Conservation (phyloP, 2,329 filamentous ascomycete species). For the Sclerotinia trifoliorum region DNA sequence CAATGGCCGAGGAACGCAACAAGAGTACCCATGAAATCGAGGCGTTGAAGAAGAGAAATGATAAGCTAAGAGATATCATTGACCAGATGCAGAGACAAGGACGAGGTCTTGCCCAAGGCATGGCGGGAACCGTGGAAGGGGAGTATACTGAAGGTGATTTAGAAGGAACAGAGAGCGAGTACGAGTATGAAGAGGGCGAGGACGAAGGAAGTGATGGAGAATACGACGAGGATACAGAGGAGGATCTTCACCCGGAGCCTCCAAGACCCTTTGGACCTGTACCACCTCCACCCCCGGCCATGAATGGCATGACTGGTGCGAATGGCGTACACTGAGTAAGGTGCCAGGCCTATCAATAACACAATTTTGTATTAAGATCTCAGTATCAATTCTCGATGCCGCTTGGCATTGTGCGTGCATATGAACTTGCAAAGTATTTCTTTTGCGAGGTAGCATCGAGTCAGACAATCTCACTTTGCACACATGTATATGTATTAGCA, state of each 20-base stretch:
- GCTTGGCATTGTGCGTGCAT: slow-evolving; percentile 7
- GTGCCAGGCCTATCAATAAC: slow-evolving; percentile 3
- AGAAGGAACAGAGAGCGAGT: slow-evolving; percentile 61
- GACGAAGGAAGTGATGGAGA: slow-evolving; percentile 46
- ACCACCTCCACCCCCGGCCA: slow-evolving; percentile 36
- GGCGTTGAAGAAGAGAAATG: slow-evolving; percentile 72
- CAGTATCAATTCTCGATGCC: neutral
- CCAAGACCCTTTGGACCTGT: slow-evolving; percentile 39
- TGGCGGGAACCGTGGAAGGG: slow-evolving; percentile 58
- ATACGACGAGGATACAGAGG: slow-evolving; percentile 48
- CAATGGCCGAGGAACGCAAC: slow-evolving; percentile 92
- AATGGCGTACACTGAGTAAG: slow-evolving; percentile 20
- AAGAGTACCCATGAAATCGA: slow-evolving; percentile 74
- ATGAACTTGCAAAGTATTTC: neutral
- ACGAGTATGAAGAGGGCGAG: slow-evolving; percentile 62
- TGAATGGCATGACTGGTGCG: slow-evolving; percentile 30
- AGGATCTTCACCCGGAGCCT: slow-evolving; percentile 38
- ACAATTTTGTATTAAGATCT: slow-evolving; percentile 21
- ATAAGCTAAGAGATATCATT: slow-evolving; percentile 91
- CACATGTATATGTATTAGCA: slow-evolving; percentile 23
- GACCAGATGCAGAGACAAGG: slow-evolving; percentile 96
- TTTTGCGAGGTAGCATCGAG: neutral
- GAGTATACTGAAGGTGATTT: slow-evolving; percentile 56
- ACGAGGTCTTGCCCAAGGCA: slow-evolving; percentile 68
- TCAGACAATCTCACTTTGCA: neutral